phyloP scores from a whole-genome alignment of 805 yeast species.

The Saccharomycopsis malanga region DNA sequence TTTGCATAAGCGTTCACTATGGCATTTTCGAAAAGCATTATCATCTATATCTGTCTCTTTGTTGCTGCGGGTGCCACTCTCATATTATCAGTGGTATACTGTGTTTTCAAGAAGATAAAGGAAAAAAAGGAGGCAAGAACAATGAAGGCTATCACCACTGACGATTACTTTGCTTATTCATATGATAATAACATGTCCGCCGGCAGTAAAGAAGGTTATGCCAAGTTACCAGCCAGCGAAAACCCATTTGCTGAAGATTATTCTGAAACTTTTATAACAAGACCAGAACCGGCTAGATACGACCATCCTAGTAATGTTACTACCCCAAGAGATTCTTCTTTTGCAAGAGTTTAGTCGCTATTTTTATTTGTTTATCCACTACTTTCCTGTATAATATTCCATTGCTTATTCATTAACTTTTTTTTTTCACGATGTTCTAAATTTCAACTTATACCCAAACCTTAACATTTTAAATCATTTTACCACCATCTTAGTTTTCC shows the following conservation, averaged over 20 bases:
- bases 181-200: constrained; percentile 15
- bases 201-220: neutral
- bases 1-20: too few relatives aligned
- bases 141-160: neutral
- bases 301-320: neutral
- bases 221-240: constrained; percentile 5
- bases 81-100: neutral
- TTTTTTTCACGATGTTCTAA: too few relatives aligned
- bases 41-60: neutral
- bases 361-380: too few relatives aligned
- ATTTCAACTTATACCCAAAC: too few relatives aligned
- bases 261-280: constrained; percentile 5
- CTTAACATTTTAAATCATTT: too few relatives aligned
- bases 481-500: too few relatives aligned
- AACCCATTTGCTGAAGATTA: constrained; percentile 13
- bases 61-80: neutral
- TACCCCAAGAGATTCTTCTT: too few relatives aligned
- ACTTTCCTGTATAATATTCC: too few relatives aligned
- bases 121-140: neutral
- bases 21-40: neutral
- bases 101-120: neutral
- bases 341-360: too few relatives aligned
- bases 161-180: constrained; percentile 23
- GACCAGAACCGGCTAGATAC: constrained; percentile 5
- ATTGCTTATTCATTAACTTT: too few relatives aligned